Evolutionary conservation across 176 grass and related monocot genomes (phyloP).

Genomic region (Oryza punctata): DNA sequence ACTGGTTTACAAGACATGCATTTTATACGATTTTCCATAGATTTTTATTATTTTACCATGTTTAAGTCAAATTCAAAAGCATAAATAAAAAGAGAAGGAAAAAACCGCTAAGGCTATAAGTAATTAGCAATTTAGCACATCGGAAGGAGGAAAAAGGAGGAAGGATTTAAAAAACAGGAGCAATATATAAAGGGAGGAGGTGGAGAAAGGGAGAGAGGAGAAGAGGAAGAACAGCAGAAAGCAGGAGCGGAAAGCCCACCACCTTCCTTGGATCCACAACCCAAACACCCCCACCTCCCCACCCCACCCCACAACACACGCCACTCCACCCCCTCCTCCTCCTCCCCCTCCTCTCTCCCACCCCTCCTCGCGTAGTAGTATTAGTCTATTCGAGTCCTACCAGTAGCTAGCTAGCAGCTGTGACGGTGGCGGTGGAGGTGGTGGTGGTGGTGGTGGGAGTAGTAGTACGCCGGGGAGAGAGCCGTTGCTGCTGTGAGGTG

Average conservation of each 20-base stretch:
- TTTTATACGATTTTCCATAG: too few species aligned
- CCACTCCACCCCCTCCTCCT: background rate
- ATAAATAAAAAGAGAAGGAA: too few species aligned
- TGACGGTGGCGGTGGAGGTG: constrained; percentile 14
- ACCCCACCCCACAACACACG: background rate
- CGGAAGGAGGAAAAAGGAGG: background rate
- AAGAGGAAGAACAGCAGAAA: background rate
- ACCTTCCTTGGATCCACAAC: constrained; percentile 70
- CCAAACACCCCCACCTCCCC: background rate
- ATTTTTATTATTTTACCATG: too few species aligned
- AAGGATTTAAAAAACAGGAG: background rate
- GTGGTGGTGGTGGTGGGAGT: background rate
- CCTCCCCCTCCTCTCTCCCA: background rate
- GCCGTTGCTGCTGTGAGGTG: constrained; percentile 2
- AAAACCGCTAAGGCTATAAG: too few species aligned
- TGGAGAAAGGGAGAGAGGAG: background rate
- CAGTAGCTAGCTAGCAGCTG: constrained; percentile 34
- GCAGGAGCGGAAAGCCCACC: constrained; percentile 52
- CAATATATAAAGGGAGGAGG: constrained; percentile 1
- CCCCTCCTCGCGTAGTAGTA: constrained; percentile 20
- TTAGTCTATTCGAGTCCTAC: constrained; percentile 54
- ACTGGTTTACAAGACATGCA: too few species aligned
- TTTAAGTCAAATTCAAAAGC: background rate
- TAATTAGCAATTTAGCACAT: too few species aligned
- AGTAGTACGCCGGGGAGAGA: constrained; percentile 14